Evolutionary conservation across 192 early-diverging fungal genomes (phyloP).

Genomic region (Podochytrium sp.): DNA sequence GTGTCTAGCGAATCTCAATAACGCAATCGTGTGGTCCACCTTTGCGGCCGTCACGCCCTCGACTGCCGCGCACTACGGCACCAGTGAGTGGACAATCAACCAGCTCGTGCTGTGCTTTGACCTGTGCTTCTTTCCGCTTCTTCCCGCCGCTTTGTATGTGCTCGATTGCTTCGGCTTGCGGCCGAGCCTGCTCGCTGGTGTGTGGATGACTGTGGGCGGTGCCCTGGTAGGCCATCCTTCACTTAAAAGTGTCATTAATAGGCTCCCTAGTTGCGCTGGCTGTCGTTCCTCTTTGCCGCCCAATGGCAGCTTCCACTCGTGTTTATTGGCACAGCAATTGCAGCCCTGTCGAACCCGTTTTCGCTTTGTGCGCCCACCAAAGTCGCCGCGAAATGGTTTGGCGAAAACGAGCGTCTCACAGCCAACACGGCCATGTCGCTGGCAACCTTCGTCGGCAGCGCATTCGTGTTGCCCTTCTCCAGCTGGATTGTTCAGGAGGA

Average conservation of each 20-base stretch:
- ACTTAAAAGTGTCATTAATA: too few relatives aligned
- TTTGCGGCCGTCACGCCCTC: conserved; percentile 24
- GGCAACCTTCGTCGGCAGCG: conserved; percentile 6
- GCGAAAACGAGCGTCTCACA: conserved; percentile 29
- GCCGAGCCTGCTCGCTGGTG: background rate
- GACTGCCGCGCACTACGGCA: background rate
- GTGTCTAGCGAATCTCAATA: conserved; percentile 13
- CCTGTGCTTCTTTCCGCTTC: conserved; percentile 7
- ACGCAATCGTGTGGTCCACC: conserved; percentile 21
- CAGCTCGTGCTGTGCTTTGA: conserved; percentile 8
- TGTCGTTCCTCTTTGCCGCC: background rate
- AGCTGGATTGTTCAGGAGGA: conserved; percentile 15
- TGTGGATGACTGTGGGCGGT: conserved; percentile 8
- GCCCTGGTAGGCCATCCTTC: conserved; percentile 6
- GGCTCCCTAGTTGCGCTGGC: too few relatives aligned
- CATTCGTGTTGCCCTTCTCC: conserved; percentile 6
- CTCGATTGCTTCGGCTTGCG: conserved; percentile 16
- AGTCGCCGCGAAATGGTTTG: conserved; percentile 32
- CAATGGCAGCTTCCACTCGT: background rate
- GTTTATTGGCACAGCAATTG: background rate
- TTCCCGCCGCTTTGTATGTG: background rate
- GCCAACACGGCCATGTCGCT: conserved; percentile 37
- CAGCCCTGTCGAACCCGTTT: conserved; percentile 4
- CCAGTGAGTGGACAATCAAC: conserved; percentile 13
- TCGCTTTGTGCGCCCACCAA: conserved; percentile 26